phyloP scores from a whole-genome alignment of 805 yeast species.

The Ogataea pilisensis region DNA sequence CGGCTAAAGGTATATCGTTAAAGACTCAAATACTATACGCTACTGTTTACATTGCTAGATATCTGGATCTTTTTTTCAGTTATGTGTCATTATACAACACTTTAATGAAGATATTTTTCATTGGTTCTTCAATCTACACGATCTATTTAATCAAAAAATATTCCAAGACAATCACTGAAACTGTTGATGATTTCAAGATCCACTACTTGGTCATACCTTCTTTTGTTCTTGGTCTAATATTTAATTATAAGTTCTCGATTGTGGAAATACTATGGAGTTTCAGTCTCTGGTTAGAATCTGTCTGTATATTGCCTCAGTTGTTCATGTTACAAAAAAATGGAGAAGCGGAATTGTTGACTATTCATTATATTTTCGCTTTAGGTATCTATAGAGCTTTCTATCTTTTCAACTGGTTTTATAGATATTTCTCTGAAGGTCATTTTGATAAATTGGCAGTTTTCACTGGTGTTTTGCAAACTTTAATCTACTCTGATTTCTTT shows the following conservation, averaged over 20 bases:
- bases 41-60: slow-evolving; percentile 68
- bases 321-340: slow-evolving; percentile 88
- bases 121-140: slow-evolving; percentile 70
- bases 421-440: slow-evolving; percentile 61
- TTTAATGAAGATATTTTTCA: slow-evolving; percentile 76
- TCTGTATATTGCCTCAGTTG: slow-evolving; percentile 89
- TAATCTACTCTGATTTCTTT: slow-evolving; percentile 91
- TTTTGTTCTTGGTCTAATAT: slow-evolving; percentile 50
- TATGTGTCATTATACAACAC: slow-evolving; percentile 71
- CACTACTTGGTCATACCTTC: slow-evolving; percentile 67
- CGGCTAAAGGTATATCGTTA: slow-evolving; percentile 80
- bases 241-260: slow-evolving; percentile 60
- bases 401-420: slow-evolving; percentile 92
- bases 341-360: slow-evolving; percentile 79
- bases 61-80: slow-evolving; percentile 55
- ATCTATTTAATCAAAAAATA: slow-evolving; percentile 67
- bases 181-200: slow-evolving; percentile 65
- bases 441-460: slow-evolving; percentile 67
- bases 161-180: slow-evolving; percentile 57
- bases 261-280: slow-evolving; percentile 80
- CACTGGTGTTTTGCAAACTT: slow-evolving; percentile 84
- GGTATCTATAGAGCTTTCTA: slow-evolving; percentile 88
- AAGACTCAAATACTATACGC: slow-evolving; percentile 83
- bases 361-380: slow-evolving; percentile 90
- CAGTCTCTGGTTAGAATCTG: slow-evolving; percentile 87